A percentile compares a stretch with the other conserved stretches of the same genome.
phyloP scores from a whole-genome alignment of 345 rosid genomes.

The Pseudoturritis turrita region DNA sequence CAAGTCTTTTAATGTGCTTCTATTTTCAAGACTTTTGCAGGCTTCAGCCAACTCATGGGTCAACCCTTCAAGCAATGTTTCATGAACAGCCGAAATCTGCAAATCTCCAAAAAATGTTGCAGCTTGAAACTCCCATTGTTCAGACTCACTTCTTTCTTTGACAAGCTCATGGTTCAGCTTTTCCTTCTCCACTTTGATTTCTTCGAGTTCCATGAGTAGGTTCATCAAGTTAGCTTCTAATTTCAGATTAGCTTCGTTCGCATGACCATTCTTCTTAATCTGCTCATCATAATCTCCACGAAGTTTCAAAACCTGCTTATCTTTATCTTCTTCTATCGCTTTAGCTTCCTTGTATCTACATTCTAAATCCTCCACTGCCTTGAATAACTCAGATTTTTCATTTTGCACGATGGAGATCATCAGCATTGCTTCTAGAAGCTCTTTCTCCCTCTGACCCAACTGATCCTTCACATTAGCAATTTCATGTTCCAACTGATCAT shows the following conservation, averaged over 20 bases:
- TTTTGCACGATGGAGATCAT: slow-evolving; percentile 32
- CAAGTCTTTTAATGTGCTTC: slow-evolving; percentile 32
- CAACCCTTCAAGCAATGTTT: slow-evolving; percentile 59
- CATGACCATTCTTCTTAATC: slow-evolving; percentile 37
- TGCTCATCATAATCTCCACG: slow-evolving; percentile 47
- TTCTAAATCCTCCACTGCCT: slow-evolving; percentile 50
- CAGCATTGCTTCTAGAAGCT: slow-evolving; percentile 41
- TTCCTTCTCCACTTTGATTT: slow-evolving; percentile 47
- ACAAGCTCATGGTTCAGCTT: slow-evolving; percentile 47
- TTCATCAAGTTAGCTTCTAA: slow-evolving; percentile 46
- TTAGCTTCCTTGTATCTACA: slow-evolving; percentile 55
- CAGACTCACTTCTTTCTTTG: slow-evolving; percentile 41
- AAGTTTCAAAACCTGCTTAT: slow-evolving; percentile 49
- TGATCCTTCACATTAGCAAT: slow-evolving; percentile 40
- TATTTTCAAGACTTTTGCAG: slow-evolving; percentile 39
- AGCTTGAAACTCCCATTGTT: slow-evolving; percentile 61
- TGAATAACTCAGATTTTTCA: slow-evolving; percentile 43
- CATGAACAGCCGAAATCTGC: slow-evolving; percentile 48
- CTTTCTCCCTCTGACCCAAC: slow-evolving; percentile 43
- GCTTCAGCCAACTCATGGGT: slow-evolving; percentile 46
- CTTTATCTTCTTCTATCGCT: slow-evolving; percentile 41
- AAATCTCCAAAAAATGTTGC: slow-evolving; percentile 44
- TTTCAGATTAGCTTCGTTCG: slow-evolving; percentile 40
- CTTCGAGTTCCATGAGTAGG: slow-evolving; percentile 41
- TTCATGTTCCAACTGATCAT: slow-evolving; percentile 42